These are phyloP conservation scores for Nigrospora oryzae DNA, from an alignment of 2,329 filamentous ascomycete genomes.

Conservation along the genomic window DNA sequence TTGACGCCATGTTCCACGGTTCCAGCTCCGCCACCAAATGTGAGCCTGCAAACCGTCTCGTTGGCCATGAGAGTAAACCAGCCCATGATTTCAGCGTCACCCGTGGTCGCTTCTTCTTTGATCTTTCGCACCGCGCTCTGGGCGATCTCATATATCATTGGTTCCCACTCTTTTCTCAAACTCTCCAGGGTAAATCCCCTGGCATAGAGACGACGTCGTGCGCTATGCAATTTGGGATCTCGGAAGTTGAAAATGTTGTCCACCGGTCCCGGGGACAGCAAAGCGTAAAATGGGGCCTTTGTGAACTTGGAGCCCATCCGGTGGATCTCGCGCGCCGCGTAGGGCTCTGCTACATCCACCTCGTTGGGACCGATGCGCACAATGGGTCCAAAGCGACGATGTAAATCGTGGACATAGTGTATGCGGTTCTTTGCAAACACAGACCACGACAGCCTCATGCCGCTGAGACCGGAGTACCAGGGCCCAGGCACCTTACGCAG, in stretches of 20 bases:
- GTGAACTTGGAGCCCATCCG: constrained; percentile 14
- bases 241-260: constrained; percentile 27
- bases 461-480: constrained; percentile 1
- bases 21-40: constrained; percentile 29
- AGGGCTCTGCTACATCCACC: constrained; percentile 13
- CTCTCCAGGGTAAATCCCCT: constrained; percentile 25
- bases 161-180: constrained; percentile 34
- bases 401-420: background rate
- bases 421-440: background rate
- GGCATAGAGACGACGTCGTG: constrained; percentile 30
- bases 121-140: background rate
- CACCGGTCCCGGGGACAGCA: background rate
- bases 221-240: constrained; percentile 26
- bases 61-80: constrained; percentile 47
- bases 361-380: constrained; percentile 17
- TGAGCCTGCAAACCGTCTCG: constrained; percentile 43
- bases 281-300: constrained; percentile 12
- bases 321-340: constrained; percentile 12
- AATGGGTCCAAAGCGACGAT: constrained; percentile 11
- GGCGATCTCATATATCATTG: constrained; percentile 7
- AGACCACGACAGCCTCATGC: background rate
- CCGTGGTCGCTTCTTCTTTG: constrained; percentile 9
- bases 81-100: constrained; percentile 36
- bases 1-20: no score
- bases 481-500: background rate